Base-by-base conservation (phyloP, 2,329 filamentous ascomycete species). In the Colletotrichum karsti region DNA sequence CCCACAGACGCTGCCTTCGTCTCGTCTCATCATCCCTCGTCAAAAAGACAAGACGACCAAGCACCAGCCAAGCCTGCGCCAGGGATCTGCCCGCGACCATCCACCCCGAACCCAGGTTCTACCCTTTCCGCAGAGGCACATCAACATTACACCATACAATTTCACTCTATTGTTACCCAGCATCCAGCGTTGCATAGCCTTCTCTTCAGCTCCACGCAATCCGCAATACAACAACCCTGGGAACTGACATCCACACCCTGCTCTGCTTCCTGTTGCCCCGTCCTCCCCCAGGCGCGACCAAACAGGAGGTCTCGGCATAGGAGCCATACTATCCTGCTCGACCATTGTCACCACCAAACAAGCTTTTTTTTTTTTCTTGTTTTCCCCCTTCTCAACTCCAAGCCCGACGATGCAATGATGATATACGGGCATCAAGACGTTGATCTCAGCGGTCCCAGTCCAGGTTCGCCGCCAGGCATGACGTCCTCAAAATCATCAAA, bases 401-500 rank as follows among this genome's bases (percentile, higher is more conserved):
- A 30, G 42, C 46, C 37, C 39, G 39, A 64, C 65, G 54, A 68
- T 68, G 65, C 65, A 55, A 68, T 68, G 65, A 68, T 68, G 65
- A 68, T 68, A 68, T 68, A 68, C 60, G 65, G 65, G 65, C 65
- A 68, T 33, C 65, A 68, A 65, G 65, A 68, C 60, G 53, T 68
- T 54, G 65, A 68, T 65, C 65, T 68, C 12, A 35, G 51, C 18
- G 65, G 65, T 65, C 60, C 65, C 54, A 65, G 60, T 59, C 65
- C 63, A 63, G 63, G 65, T 54, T 93, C 92, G 72, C 92, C 92
- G 66, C 92, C 92, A 69, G 93, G 93, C 74, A 90, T 97, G 81
- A 93, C 92, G 54, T 81, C 84, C 72, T 97, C 93, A 69, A 97
- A 95, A 80, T 96, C 93, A 70, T 97, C 93, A 72, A 97, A 96